Percentiles rank a stretch among this genome's conserved stretches.
Conservation (phyloP, 768 basidiomycete genomes). For the Kwoniella sp. region DNA sequence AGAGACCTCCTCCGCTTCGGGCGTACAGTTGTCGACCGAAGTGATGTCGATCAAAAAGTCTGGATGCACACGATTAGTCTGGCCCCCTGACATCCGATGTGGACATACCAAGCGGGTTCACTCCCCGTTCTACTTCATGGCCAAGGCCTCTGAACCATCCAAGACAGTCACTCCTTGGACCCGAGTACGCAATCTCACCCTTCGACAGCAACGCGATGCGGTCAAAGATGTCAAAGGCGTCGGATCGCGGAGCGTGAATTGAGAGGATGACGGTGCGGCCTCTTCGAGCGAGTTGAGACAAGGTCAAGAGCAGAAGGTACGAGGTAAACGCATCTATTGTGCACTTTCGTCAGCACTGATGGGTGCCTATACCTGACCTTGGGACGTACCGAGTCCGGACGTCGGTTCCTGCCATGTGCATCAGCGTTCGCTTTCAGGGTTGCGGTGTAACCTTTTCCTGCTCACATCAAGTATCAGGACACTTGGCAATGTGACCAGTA, state of each 20-base stretch:
- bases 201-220: constrained; percentile 59
- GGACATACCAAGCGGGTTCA: constrained; percentile 53
- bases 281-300: constrained; percentile 41
- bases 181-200: constrained; percentile 55
- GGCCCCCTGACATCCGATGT: background rate
- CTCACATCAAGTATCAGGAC: constrained; percentile 61
- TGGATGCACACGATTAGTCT: background rate
- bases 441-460: no score
- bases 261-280: constrained; percentile 58
- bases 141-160: constrained; percentile 52
- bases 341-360: background rate
- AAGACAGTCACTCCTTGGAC: constrained; percentile 48
- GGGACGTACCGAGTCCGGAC: constrained; percentile 31
- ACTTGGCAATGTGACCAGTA: constrained; percentile 60
- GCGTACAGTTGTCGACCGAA: constrained; percentile 52
- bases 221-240: constrained; percentile 62
- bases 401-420: constrained; percentile 25
- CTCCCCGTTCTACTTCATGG: constrained; percentile 42
- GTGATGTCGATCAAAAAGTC: constrained; percentile 54
- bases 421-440: no score
- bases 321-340: constrained; percentile 44
- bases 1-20: constrained; percentile 51
- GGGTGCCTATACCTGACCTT: background rate
- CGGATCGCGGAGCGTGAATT: constrained; percentile 65
- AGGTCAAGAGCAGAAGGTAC: constrained; percentile 44